These are phyloP conservation scores for Malus hybrid DNA, from an alignment of 331 rosid genomes.

Conservation along the genomic window DNA sequence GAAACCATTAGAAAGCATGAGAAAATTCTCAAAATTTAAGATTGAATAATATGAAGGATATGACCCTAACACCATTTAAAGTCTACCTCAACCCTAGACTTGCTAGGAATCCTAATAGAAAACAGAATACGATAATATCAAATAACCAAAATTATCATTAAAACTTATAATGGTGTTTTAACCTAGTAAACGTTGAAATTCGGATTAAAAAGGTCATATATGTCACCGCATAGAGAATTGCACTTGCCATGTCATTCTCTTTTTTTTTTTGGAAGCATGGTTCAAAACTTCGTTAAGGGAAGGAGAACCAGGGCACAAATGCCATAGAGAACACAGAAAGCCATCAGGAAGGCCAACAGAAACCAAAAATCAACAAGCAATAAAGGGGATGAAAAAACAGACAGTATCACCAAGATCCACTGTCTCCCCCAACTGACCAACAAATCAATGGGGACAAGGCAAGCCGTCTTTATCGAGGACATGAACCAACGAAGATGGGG, in stretches of 20 bases:
- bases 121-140: too few relatives aligned
- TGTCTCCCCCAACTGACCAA: too few relatives aligned
- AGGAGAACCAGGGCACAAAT: too few relatives aligned
- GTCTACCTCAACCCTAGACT: neutral
- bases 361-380: too few relatives aligned
- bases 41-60: neutral
- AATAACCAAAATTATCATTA: neutral
- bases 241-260: neutral
- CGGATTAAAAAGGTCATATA: neutral
- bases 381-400: rapidly evolving
- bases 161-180: neutral
- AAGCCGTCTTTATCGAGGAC: too few relatives aligned
- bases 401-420: rapidly evolving
- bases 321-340: too few relatives aligned
- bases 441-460: too few relatives aligned
- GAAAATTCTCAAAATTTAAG: neutral
- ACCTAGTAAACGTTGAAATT: neutral
- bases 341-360: too few relatives aligned
- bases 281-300: too few relatives aligned
- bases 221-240: neutral
- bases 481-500: too few relatives aligned
- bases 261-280: too few relatives aligned
- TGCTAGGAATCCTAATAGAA: neutral
- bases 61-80: neutral
- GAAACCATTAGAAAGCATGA: neutral